Evolutionary conservation across 2,329 filamentous ascomycete species (phyloP).

Genomic region (Aspergillus sp.): DNA sequence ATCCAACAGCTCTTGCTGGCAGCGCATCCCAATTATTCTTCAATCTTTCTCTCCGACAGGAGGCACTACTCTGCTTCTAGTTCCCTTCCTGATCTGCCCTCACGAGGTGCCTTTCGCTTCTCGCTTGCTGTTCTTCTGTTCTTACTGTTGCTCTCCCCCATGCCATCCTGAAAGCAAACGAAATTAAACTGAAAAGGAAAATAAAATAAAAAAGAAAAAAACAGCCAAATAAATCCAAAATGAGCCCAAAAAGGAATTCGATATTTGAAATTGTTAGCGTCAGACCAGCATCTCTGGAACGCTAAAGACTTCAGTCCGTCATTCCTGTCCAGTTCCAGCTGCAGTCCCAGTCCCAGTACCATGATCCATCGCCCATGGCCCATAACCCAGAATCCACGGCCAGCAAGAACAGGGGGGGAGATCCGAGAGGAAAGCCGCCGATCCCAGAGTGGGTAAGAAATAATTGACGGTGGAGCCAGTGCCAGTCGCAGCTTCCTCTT

Average conservation of each 20-base stretch:
- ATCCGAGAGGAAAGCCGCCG: conserved; percentile 16
- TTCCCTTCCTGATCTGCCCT: too few species aligned
- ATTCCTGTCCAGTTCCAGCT: too few species aligned
- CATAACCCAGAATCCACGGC: too few species aligned
- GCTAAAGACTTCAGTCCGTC: background rate
- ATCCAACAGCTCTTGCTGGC: background rate
- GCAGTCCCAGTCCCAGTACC: too few species aligned
- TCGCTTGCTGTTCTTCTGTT: too few species aligned
- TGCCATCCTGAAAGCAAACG: too few species aligned
- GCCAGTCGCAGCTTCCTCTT: background rate
- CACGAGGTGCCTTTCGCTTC: background rate
- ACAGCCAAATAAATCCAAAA: background rate
- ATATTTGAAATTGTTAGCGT: conserved; percentile 3
- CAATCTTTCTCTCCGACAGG: background rate
- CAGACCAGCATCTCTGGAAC: conserved; percentile 4
- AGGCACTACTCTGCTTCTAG: too few species aligned
- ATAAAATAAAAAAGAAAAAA: too few species aligned
- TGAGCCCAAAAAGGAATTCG: background rate
- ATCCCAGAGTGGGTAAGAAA: conserved; percentile 20
- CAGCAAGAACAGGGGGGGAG: conserved; percentile 7
- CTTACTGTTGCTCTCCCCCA: too few species aligned
- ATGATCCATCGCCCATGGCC: too few species aligned
- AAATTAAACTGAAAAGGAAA: too few species aligned
- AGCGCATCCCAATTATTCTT: background rate
- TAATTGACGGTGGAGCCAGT: background rate